Evolutionary conservation across 495 filamentous ascomycete genomes (phyloP).

Genomic region (Hyaloscypha hepaticicola): DNA sequence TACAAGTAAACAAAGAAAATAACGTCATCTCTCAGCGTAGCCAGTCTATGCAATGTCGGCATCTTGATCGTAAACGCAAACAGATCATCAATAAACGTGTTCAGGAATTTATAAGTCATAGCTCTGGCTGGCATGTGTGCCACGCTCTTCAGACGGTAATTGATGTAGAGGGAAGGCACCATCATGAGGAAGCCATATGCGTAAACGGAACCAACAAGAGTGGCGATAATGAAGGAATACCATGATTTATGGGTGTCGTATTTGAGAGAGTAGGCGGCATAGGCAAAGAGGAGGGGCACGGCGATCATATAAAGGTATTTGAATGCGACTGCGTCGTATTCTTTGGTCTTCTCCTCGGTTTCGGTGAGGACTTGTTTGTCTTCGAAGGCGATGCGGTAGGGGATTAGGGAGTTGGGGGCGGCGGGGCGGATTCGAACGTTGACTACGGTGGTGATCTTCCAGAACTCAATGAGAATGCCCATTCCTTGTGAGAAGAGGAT

Average conservation of each 20-base stretch:
- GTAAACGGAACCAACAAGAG: slow-evolving; percentile 93
- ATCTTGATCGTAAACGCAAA: slow-evolving; percentile 99
- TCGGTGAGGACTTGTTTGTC: slow-evolving; percentile 96
- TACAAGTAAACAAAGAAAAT: slow-evolving; percentile 99
- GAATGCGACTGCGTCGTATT: slow-evolving; percentile 97
- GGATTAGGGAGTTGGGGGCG: slow-evolving; percentile 62
- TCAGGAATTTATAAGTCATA: slow-evolving; percentile 96
- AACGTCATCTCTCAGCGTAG: slow-evolving; percentile 90
- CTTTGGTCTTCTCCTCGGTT: slow-evolving; percentile 95
- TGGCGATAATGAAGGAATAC: slow-evolving; percentile 90
- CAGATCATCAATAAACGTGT: slow-evolving; percentile 69
- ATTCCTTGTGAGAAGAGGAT: slow-evolving; percentile 86
- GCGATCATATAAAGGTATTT: slow-evolving; percentile 90
- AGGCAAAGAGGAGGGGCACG: slow-evolving; percentile 84
- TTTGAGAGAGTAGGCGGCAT: slow-evolving; percentile 83
- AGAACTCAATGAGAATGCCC: slow-evolving; percentile 91
- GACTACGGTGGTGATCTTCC: slow-evolving; percentile 98
- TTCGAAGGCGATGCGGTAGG: slow-evolving; percentile 84
- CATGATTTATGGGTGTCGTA: slow-evolving; percentile 98
- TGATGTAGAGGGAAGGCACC: slow-evolving; percentile 97
- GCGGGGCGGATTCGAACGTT: slow-evolving; percentile 79
- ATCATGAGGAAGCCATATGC: slow-evolving; percentile 99
- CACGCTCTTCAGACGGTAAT: slow-evolving; percentile 94
- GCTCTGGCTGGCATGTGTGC: slow-evolving; percentile 96
- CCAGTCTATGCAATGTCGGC: slow-evolving; percentile 92